These are phyloP conservation scores for Kalaharituber pfeilii DNA, from an alignment of 2,329 filamentous ascomycete genomes.

Conservation along the genomic window DNA sequence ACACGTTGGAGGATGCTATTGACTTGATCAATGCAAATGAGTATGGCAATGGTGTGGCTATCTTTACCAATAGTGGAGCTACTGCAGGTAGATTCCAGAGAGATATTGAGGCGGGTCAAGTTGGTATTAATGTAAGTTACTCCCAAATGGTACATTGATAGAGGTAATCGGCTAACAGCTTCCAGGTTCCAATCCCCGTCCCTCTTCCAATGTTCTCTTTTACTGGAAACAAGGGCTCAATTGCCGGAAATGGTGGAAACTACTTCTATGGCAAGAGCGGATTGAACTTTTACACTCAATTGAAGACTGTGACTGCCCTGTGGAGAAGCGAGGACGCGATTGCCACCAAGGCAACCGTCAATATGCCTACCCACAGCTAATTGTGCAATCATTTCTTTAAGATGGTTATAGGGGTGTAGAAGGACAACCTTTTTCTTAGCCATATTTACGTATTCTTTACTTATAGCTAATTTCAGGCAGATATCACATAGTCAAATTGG, in stretches of 20 bases:
- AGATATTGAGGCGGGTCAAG: slow-evolving; percentile 68
- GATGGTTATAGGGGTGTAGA: not conserved
- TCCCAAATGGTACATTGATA: not conserved
- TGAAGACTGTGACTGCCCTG: slow-evolving; percentile 89
- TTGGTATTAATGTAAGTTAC: slow-evolving; percentile 48
- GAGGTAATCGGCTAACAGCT: not conserved
- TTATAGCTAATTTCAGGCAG: too few species aligned
- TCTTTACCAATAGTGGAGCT: slow-evolving; percentile 63
- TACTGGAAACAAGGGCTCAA: slow-evolving; percentile 65
- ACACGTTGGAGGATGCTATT: slow-evolving; percentile 63
- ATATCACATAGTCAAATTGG: too few species aligned
- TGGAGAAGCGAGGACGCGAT: slow-evolving; percentile 79
- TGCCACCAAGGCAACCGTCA: slow-evolving; percentile 64
- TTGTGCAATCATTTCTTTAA: not conserved
- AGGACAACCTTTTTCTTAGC: too few species aligned
- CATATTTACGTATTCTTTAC: too few species aligned
- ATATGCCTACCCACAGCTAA: slow-evolving; percentile 56
- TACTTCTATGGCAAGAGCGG: slow-evolving; percentile 93
- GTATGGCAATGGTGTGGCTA: slow-evolving; percentile 72
- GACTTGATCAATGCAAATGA: slow-evolving; percentile 70
- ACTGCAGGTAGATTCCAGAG: slow-evolving; percentile 63
- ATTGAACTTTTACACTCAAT: slow-evolving; percentile 86
- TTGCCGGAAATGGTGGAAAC: slow-evolving; percentile 79
- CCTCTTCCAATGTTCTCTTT: slow-evolving; percentile 56
- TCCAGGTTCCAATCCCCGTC: slow-evolving; percentile 30